Base-by-base conservation (phyloP, 768 basidiomycete genomes). In the Lactarius tabidus region DNA sequence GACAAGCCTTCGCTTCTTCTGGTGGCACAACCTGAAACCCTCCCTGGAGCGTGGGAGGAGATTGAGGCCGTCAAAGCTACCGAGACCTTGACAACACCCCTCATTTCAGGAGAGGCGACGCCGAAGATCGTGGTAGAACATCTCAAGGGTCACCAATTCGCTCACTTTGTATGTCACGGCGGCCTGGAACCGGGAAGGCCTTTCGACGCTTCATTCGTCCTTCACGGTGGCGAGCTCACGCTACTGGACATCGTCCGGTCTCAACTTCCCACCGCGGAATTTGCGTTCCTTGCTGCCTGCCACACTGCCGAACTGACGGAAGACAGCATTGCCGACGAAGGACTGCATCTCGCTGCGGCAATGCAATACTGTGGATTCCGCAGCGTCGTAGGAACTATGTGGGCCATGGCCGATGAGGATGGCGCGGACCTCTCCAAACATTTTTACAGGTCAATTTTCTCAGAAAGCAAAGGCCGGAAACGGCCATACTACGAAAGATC, bases 311-410 rank as follows among this genome's bases (percentile, higher is more conserved):
- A 29, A 12, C 29, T 41, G 23, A 63, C 54, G 1, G 57, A 57
- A 3, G 39, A 52, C 1, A 43, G 39, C 36, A 31, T 61, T 15
- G 18, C 62, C 2, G 63, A 69, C 3, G 68, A 67, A 35, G 61
- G 35, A 7, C 38, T 69, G 1, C 55, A 63, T 28, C 66, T 69
- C 6, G 59, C 59, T 1, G 64, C 56, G 7, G 69, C 64, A 0
- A 48, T 66, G 41, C 63, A n/a, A n/a, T n/a, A n/a, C n/a, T n/a
- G n/a, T n/a, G n/a, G n/a, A n/a, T n/a, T n/a, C n/a, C n/a, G n/a
- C 62, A 54, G 67, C 20, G 57, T 65, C 18, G 64, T 66, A 2
- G 60, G 51, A 15, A 66, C 60, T 8, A 48, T 63, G 31, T 66
- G 68, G 68, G 33, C 28, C 1, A 65, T 64, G 59, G 45, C 18